Percentiles rank a stretch among this genome's conserved stretches.
phyloP scores from a whole-genome alignment of 176 grass and related monocot species.

The Lolium perenne region DNA sequence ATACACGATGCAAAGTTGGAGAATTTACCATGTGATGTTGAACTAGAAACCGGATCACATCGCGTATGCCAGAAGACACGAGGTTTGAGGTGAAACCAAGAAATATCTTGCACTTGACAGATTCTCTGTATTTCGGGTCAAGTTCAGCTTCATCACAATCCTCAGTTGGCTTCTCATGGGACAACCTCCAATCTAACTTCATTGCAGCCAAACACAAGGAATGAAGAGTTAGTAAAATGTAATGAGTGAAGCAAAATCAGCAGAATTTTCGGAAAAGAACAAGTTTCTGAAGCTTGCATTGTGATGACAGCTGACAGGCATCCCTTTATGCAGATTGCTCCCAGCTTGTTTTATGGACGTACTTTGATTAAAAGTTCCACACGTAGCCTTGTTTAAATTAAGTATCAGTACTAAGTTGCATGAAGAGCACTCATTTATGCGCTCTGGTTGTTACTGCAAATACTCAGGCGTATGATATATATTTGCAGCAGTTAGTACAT shows the following conservation, averaged over 20 bases:
- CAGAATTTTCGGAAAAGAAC: too few relatives aligned
- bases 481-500: too few relatives aligned
- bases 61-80: constrained; percentile 85
- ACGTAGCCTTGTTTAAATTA: too few relatives aligned
- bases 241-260: not conserved
- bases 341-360: too few relatives aligned
- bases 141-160: constrained; percentile 73
- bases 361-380: too few relatives aligned
- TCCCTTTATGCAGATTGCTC: too few relatives aligned
- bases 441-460: too few relatives aligned
- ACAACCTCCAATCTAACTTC: constrained; percentile 92
- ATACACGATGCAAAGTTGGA: not conserved
- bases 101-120: constrained; percentile 94
- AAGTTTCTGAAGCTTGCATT: too few relatives aligned
- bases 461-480: too few relatives aligned
- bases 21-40: constrained; percentile 90
- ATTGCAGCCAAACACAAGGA: constrained; percentile 27
- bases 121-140: constrained; percentile 74
- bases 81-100: constrained; percentile 97
- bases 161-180: constrained; percentile 60
- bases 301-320: too few relatives aligned
- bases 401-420: too few relatives aligned
- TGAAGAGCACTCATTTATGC: too few relatives aligned
- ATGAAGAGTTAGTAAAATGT: constrained; percentile 29
- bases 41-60: constrained; percentile 61